Base-by-base conservation (phyloP, 805 yeast genomes). In the Saturnispora sekii region DNA sequence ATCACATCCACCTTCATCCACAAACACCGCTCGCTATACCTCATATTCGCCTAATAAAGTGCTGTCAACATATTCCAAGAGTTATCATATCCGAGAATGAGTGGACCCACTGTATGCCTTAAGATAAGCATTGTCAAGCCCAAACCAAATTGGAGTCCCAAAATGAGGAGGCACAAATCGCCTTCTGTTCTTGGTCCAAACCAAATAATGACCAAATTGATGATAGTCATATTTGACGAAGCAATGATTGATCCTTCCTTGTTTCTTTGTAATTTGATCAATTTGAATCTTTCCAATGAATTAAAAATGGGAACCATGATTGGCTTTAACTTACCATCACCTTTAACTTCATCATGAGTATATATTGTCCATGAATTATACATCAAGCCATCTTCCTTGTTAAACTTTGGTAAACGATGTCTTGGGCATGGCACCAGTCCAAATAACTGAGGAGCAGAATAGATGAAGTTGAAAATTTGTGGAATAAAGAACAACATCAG, bases 141-240 rank as follows among this genome's bases (percentile, higher is more conserved):
- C 40, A 81, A 60, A 0, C 61, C 41, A 38, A 84, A 74, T 60
- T 93, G 97, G 11, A 79, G 52, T 0, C 54, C 53, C 54, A 93
- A 57, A 12, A 93, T 70, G 4, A 72, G 54, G 17, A 65, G 47
- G 51, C 97, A 84, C 44, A 93, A 67, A 17, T 59, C 66, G 58
- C 85, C 96, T 62, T 93, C 99, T 47, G 89, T 72, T 69, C 84
- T 60, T 4, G 98, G 97, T 1, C 98, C 98, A 36, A 81, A 69
- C 84, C 88, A 79, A 9, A 90, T 95, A 35, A 90, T 65, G 2
- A 75, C 72, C 49, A 93, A 67, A 58, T 90, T 93, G 52, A 93
- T 88, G 40, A 93, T 64, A 2, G 99, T 93, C 75, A 90, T 71
- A 59, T 93, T 93, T 10, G 93, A 79, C 45, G 84, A 77, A 8